Conservation (phyloP, 1,284 basidiomycete species). For the Leccinum subrobustum region DNA sequence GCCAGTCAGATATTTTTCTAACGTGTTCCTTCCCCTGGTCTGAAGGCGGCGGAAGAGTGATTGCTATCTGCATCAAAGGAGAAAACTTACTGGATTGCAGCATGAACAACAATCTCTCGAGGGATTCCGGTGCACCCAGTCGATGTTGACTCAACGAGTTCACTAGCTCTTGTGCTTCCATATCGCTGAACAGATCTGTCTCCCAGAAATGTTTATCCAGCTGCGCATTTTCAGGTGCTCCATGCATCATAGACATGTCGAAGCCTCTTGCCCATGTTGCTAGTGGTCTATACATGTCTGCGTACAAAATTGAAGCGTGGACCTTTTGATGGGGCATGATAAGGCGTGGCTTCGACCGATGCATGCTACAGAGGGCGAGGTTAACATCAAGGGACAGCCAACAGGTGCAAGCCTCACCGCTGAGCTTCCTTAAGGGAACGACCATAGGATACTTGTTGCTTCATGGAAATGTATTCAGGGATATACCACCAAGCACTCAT, state of each 20-base stretch:
- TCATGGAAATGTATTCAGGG: conserved; percentile 13
- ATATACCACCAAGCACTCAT: conserved; percentile 11
- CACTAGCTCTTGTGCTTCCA: neutral
- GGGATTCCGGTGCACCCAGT: neutral
- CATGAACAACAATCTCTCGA: conserved; percentile 17
- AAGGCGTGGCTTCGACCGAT: conserved; percentile 4
- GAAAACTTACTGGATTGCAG: conserved; percentile 21
- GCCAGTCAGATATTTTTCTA: conserved; percentile 11
- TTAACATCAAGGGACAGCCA: neutral
- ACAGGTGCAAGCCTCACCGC: neutral
- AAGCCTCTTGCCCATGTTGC: no score
- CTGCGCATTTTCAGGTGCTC: no score
- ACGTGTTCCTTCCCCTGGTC: conserved; percentile 25
- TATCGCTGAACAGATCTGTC: no score
- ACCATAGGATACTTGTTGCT: conserved; percentile 7
- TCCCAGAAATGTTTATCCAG: no score
- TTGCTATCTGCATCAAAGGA: neutral
- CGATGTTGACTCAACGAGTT: neutral
- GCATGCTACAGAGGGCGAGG: neutral
- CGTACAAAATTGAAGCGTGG: conserved; percentile 14
- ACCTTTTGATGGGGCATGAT: conserved; percentile 18
- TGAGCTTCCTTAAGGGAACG: neutral
- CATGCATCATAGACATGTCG: no score
- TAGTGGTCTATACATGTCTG: conserved; percentile 9
- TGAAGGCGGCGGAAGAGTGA: neutral